Evolutionary conservation across 192 early-diverging fungal genomes (phyloP).

Genomic region (Coemansia sp.): DNA sequence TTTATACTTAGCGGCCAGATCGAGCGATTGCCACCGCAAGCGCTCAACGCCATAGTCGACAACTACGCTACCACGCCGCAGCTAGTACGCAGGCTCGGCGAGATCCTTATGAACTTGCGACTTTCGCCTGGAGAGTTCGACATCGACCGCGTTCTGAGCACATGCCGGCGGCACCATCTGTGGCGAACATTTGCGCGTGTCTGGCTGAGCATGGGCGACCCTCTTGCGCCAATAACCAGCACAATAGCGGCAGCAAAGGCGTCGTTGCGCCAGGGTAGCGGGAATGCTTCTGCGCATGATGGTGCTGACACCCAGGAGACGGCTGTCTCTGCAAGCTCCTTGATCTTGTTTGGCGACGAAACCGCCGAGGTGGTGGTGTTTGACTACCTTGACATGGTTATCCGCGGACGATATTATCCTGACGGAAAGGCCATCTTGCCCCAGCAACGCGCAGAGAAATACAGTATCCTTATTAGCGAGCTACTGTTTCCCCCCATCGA

Average conservation of each 20-base stretch:
- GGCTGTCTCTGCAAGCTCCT: not conserved
- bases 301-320: not conserved
- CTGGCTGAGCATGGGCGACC: constrained; percentile 51
- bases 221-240: constrained; percentile 31
- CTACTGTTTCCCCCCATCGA: constrained; percentile 37
- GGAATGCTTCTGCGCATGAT: not conserved
- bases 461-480: constrained; percentile 33
- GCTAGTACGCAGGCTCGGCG: constrained; percentile 42
- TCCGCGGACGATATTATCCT: constrained; percentile 46
- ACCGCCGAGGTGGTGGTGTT: constrained; percentile 37
- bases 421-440: constrained; percentile 39
- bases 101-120: constrained; percentile 25
- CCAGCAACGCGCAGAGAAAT: constrained; percentile 36
- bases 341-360: constrained; percentile 19
- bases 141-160: constrained; percentile 42
- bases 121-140: constrained; percentile 52
- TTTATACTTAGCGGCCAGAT: constrained; percentile 46
- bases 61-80: constrained; percentile 26
- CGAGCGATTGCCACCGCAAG: constrained; percentile 31
- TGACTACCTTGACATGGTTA: constrained; percentile 50
- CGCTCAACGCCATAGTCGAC: constrained; percentile 46
- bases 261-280: not conserved
- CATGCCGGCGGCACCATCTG: constrained; percentile 37
- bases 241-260: constrained; percentile 25
- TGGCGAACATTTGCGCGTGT: constrained; percentile 58